Evolutionary conservation across 1,284 basidiomycete species (phyloP), one percentile per base, ranked within the genome.

Genomic region (Sporisorium graminicola): DNA sequence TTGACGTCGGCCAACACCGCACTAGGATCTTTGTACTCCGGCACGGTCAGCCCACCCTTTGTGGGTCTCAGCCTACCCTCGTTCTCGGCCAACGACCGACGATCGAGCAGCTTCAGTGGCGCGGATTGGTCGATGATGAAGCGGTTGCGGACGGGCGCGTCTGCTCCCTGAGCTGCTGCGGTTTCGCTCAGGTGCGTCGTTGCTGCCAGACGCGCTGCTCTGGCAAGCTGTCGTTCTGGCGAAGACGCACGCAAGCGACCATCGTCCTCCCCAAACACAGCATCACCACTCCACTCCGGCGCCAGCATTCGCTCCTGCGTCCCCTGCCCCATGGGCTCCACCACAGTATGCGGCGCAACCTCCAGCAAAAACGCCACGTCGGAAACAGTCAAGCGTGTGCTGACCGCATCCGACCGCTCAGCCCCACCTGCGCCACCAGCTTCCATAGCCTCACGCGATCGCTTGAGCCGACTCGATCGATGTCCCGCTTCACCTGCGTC

Each of bases 251-350:
- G 50, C 2, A 54, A n/a, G 5, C 54, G 42, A 5, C 13, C 55
- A 14, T 26, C 16, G 14, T 65, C 62, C n/a, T 68, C 74, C 13
- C 44, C 63, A 18, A 56, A 35, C 5, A 50, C 24, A 2, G 29
- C 26, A 9, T 77, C 71, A 31, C 79, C 74, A 16, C 58, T 59
- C 65, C 66, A 76, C 16, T 83, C 84, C 2, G 84, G 77, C 5
- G 73, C 77, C 2, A 85, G 65, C 46, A 85, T 64, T 2, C 82
- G 73, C 57, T 83, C 83, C 22, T 77, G 68, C n/a, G 82, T 69
- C 8, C 82, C 79, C 44, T 81, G 76, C 5, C 84, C 84, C 46
- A 85, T 67, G 2, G 84, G 82, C 60, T 85, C 83, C 24, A 85
- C 80, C 22, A 84, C 72, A 0, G 78, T 74, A 43, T 81, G 79